A percentile compares a stretch with the other conserved stretches of the same genome.
These are phyloP conservation scores for Boletus rubroflammeus DNA, from an alignment of 768 basidiomycete species.

Conservation along the genomic window DNA sequence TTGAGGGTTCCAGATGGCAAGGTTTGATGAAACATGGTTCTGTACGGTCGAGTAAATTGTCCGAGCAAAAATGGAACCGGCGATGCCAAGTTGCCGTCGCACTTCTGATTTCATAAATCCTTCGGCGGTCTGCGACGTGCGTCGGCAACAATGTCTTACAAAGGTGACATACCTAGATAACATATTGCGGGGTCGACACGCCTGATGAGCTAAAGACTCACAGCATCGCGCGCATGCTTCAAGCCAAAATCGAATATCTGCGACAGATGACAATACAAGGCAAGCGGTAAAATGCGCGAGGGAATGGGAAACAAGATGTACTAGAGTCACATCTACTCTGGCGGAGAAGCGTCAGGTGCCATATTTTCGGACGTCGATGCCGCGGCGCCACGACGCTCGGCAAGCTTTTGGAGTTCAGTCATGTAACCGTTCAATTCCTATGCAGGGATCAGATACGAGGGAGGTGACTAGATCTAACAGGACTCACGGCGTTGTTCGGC, in stretches of 20 bases:
- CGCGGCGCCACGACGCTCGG: conserved; percentile 9
- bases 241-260: conserved; percentile 1
- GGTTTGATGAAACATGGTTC: neutral
- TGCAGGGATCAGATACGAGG: conserved; percentile 6
- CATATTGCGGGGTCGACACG: too few species aligned
- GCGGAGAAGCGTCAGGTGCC: neutral
- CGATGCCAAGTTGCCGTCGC: neutral
- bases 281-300: neutral
- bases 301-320: neutral
- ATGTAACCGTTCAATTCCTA: conserved; percentile 34
- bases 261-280: conserved; percentile 3
- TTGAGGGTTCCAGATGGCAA: neutral
- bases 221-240: neutral
- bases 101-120: neutral
- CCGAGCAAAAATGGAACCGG: neutral
- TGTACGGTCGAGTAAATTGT: neutral
- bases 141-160: neutral
- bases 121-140: neutral
- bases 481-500: conserved; percentile 53
- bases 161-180: neutral
- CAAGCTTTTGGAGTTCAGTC: conserved; percentile 27
- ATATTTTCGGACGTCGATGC: neutral
- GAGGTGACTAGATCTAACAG: neutral
- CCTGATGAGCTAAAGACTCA: neutral
- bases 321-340: conserved; percentile 12